These are phyloP conservation scores for Cercophora sp. DNA, from an alignment of 495 filamentous ascomycete species.

Conservation along the genomic window DNA sequence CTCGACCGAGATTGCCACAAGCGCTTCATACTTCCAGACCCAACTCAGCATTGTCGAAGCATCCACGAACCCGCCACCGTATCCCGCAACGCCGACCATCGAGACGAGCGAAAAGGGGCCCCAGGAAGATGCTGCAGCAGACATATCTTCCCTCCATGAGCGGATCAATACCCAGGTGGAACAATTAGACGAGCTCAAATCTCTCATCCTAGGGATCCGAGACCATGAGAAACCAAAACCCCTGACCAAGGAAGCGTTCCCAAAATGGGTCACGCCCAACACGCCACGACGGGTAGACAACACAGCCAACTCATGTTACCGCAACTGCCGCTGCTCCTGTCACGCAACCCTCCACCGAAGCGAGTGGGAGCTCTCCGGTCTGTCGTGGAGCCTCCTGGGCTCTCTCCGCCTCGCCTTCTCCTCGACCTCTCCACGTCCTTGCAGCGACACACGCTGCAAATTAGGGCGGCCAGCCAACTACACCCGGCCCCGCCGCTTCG, in stretches of 20 bases:
- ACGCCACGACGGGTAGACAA: background rate
- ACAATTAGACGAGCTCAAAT: no score
- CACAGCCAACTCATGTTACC: background rate
- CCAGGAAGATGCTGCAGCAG: no score
- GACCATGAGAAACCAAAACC: no score
- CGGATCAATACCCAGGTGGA: no score
- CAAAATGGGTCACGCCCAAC: background rate
- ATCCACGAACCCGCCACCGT: background rate
- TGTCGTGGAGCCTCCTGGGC: background rate
- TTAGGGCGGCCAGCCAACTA: no score
- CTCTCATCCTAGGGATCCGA: no score
- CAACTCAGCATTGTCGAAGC: background rate
- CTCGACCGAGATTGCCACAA: background rate
- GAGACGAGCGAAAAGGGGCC: no score
- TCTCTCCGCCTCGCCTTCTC: background rate
- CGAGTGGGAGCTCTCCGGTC: background rate
- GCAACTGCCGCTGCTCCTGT: background rate
- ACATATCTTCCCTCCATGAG: no score
- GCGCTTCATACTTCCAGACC: background rate
- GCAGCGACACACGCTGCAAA: background rate
- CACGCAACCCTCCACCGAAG: background rate
- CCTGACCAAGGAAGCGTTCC: background rate
- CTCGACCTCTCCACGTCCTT: background rate
- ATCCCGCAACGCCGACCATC: no score
- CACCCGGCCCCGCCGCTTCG: background rate